Evolutionary conservation across 768 basidiomycete genomes (phyloP), one percentile per base, ranked within the genome.

Genomic region (Podaxis mareebaensis): DNA sequence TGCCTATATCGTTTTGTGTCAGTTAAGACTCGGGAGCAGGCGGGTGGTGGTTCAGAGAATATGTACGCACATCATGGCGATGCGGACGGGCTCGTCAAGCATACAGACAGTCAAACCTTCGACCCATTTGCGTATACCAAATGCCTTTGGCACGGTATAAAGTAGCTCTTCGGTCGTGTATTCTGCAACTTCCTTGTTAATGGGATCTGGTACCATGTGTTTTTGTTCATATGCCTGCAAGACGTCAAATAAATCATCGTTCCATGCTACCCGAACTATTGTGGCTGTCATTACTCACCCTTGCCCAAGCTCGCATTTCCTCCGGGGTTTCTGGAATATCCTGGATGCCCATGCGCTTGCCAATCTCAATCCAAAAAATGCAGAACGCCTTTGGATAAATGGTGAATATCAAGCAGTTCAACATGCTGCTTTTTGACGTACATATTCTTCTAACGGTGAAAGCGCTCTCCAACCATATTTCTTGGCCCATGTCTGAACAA

Each of bases 321-420:
- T 79, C 74, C 13, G 78, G 44, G 2, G 74, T 76, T 1, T 73
- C 73, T 1, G 83, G 84, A 44, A 85, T 81, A 65, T 79, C 76
- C 51, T 72, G 66, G 54, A 85, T 84, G 5, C 75, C 72, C 83
- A 85, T 83, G 53, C 77, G 71, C 44, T 68, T 67, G 3, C 83
- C 83, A 13, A 84, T 75, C 65, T 83, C 82, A 0, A 52, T 48
- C 82, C 83, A 85, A 64, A 77, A 79, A 1, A 78, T 69, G 60
- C 72, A 83, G 28, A 68, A 75, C 8, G 82, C 79, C 53, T 83
- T 71, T 17, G 7, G 28, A 48, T 22, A 11, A 8, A 38, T 3
- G 4, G 13, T 62, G 8, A 62, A 42, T 17, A 15, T 2, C 33
- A 22, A 22, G 3, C 24, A 3, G 36, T 12, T 13, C 1, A 22